Evolutionary conservation across 176 grass and related monocot genomes (phyloP).

Genomic region (Triticum turgidum): DNA sequence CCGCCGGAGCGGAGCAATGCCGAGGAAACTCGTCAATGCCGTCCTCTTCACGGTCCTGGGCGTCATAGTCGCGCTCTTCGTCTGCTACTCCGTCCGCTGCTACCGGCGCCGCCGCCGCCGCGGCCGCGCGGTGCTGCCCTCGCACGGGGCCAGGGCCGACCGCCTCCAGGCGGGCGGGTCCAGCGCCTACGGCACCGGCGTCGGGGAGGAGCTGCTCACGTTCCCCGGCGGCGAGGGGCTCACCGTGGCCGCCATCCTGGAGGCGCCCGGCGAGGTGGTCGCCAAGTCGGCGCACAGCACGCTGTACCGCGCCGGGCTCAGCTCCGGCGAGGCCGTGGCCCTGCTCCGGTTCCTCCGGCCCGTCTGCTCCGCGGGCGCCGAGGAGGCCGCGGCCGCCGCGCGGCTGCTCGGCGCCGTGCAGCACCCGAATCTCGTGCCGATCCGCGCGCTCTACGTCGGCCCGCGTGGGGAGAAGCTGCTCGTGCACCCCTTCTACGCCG

Average conservation of each 20-base stretch:
- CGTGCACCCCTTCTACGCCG: slow-evolving; percentile 82
- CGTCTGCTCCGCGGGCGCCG: slow-evolving; percentile 49
- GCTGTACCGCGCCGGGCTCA: slow-evolving; percentile 76
- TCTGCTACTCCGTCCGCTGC: slow-evolving; percentile 46
- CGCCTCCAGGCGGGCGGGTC: slow-evolving; percentile 31
- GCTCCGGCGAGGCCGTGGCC: slow-evolving; percentile 44
- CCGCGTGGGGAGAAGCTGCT: slow-evolving; percentile 91
- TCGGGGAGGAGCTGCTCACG: slow-evolving; percentile 56
- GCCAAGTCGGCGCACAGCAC: slow-evolving; percentile 81
- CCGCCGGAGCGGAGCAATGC: slow-evolving; percentile 36
- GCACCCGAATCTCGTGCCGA: slow-evolving; percentile 83
- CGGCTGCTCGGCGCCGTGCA: slow-evolving; percentile 49
- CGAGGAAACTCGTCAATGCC: slow-evolving; percentile 35
- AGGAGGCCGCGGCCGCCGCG: slow-evolving; percentile 51
- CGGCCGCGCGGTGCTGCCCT: slow-evolving; percentile 29
- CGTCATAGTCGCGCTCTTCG: slow-evolving; percentile 24
- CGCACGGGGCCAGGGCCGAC: slow-evolving; percentile 34
- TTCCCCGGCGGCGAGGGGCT: slow-evolving; percentile 83
- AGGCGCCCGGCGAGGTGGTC: slow-evolving; percentile 92
- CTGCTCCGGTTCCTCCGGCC: slow-evolving; percentile 81
- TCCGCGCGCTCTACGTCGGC: slow-evolving; percentile 79
- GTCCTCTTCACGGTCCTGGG: slow-evolving; percentile 38
- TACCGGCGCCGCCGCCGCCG: slow-evolving; percentile 28
- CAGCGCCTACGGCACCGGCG: slow-evolving; percentile 24
- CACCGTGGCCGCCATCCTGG: slow-evolving; percentile 69